Conservation (phyloP, 2,329 filamentous ascomycete species). For the Penicillium sp. region DNA sequence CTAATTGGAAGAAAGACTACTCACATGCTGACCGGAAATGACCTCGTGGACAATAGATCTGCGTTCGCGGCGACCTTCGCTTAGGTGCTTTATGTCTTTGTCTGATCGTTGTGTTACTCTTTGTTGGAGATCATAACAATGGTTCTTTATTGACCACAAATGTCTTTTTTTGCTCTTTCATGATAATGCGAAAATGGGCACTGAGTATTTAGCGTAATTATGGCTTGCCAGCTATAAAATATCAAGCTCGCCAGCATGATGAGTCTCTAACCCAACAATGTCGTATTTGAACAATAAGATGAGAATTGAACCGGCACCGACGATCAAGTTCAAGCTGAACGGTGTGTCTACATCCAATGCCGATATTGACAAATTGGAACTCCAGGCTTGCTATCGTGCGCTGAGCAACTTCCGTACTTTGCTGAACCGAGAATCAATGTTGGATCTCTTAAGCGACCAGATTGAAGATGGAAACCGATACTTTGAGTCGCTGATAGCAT, state of each 20-base stretch:
- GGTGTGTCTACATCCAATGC: neutral
- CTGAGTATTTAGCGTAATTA: too few relatives aligned
- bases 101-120: neutral
- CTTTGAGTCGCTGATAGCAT: conserved; percentile 2
- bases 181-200: neutral
- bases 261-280: neutral
- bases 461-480: conserved; percentile 4
- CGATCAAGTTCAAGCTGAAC: conserved; percentile 5
- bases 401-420: conserved; percentile 4
- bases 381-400: conserved; percentile 5
- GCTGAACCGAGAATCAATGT: conserved; percentile 3
- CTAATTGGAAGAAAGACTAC: neutral
- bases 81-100: neutral
- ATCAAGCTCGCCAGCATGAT: neutral
- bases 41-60: neutral
- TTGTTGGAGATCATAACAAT: neutral
- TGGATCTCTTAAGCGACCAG: neutral
- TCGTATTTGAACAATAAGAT: neutral
- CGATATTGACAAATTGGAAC: conserved; percentile 1
- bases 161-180: neutral
- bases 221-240: neutral
- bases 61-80: neutral
- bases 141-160: neutral
- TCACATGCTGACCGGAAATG: neutral
- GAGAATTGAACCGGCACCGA: neutral